Percentiles rank a stretch among this genome's conserved stretches.
These are phyloP conservation scores for Pulveroboletus sp. DNA, from an alignment of 768 basidiomycete genomes.

Conservation along the genomic window DNA sequence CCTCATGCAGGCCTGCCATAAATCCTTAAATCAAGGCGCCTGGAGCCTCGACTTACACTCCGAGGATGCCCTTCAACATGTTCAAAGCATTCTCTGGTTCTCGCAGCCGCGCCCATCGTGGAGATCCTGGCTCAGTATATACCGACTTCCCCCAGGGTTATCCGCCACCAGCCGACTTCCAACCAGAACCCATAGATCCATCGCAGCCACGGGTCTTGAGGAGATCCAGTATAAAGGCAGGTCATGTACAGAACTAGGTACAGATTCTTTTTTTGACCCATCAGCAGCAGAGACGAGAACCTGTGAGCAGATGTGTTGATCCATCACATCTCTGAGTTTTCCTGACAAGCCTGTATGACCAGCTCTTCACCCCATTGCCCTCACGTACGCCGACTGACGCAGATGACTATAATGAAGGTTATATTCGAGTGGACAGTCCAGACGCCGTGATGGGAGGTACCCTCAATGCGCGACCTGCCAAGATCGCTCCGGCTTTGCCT, in stretches of 20 bases:
- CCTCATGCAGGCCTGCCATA: constrained; percentile 30
- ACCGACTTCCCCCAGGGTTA: constrained; percentile 28
- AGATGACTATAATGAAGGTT: constrained; percentile 31
- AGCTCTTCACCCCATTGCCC: constrained; percentile 32
- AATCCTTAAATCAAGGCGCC: constrained; percentile 17
- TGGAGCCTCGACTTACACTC: constrained; percentile 15
- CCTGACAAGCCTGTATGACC: background rate
- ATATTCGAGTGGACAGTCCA: constrained; percentile 29
- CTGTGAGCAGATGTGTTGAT: constrained; percentile 19
- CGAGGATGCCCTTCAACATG: constrained; percentile 36
- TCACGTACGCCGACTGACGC: constrained; percentile 31
- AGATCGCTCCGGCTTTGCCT: constrained; percentile 17
- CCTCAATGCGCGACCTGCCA: constrained; percentile 31
- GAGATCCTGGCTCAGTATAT: constrained; percentile 20
- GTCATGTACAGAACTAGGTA: constrained; percentile 4
- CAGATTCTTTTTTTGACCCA: constrained; percentile 11
- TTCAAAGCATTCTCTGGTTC: constrained; percentile 33
- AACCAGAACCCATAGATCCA: constrained; percentile 15
- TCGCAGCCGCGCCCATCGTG: constrained; percentile 28
- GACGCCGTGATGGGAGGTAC: constrained; percentile 30
- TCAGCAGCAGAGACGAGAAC: constrained; percentile 27
- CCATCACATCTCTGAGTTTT: constrained; percentile 1
- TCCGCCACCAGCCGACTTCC: constrained; percentile 23
- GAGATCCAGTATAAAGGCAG: constrained; percentile 25
- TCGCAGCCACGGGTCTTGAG: constrained; percentile 25